These are phyloP conservation scores for Blastomyces parvus DNA, from an alignment of 2,329 filamentous ascomycete genomes.

Conservation along the genomic window DNA sequence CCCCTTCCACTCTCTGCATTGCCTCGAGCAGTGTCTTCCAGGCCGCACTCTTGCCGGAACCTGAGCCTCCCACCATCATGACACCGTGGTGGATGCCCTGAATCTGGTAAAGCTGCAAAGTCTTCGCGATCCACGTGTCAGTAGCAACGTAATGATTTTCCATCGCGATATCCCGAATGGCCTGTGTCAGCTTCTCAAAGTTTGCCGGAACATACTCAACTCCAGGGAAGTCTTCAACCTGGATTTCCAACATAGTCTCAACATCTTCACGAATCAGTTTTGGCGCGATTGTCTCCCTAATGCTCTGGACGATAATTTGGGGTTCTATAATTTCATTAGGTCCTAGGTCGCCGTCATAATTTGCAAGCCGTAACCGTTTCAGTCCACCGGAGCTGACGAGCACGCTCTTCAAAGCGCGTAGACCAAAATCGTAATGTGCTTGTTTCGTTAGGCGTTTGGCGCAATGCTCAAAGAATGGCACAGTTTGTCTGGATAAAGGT, in stretches of 20 bases:
- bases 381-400: conserved; percentile 94
- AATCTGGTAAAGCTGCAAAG: conserved; percentile 94
- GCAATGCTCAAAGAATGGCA: conserved; percentile 97
- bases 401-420: conserved; percentile 96
- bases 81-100: conserved; percentile 97
- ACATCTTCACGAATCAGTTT: conserved; percentile 93
- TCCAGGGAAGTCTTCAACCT: conserved; percentile 79
- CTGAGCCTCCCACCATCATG: conserved; percentile 99
- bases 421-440: conserved; percentile 96
- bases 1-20: conserved; percentile 76
- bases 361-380: conserved; percentile 70
- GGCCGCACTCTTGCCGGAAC: conserved; percentile 90
- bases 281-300: conserved; percentile 94
- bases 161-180: conserved; percentile 71
- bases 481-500: conserved; percentile 82
- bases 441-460: conserved; percentile 76
- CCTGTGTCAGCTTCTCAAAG: conserved; percentile 65
- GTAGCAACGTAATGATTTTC: conserved; percentile 83
- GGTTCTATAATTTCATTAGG: conserved; percentile 73
- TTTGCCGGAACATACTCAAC: conserved; percentile 88
- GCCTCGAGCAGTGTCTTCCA: conserved; percentile 92
- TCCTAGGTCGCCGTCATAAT: conserved; percentile 47
- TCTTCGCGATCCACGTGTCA: conserved; percentile 95
- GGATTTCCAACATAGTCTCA: conserved; percentile 74
- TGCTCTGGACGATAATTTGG: conserved; percentile 96